A percentile compares a stretch with the other conserved stretches of the same genome.
Evolutionary conservation across 805 yeast species (phyloP).

Genomic region (Candida tibetensis): DNA sequence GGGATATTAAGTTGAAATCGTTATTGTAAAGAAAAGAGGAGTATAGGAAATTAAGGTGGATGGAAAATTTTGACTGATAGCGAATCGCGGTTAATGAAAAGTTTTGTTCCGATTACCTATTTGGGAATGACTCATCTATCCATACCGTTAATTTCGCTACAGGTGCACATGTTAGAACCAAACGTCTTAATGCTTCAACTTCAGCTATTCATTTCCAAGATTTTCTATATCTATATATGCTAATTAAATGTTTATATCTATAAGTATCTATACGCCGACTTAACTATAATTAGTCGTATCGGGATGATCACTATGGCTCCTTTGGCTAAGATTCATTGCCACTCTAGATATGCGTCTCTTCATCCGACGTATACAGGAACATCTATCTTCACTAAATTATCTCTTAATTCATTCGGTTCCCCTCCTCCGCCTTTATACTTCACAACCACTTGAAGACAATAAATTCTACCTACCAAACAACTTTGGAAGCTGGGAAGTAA

Average conservation of each 20-base stretch:
- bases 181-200: too few relatives aligned
- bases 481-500: slow-evolving; percentile 62
- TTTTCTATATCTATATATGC: too few relatives aligned
- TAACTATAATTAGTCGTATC: too few relatives aligned
- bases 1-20: background rate
- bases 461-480: slow-evolving; percentile 59
- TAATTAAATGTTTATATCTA: too few relatives aligned
- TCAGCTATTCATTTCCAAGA: too few relatives aligned
- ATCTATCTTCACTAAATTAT: slow-evolving; percentile 32
- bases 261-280: too few relatives aligned
- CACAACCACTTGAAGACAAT: slow-evolving; percentile 47
- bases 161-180: too few relatives aligned
- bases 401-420: slow-evolving; percentile 33
- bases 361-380: slow-evolving; percentile 37
- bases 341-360: too few relatives aligned
- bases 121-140: slow-evolving; percentile 24
- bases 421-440: slow-evolving; percentile 29
- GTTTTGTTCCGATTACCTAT: slow-evolving; percentile 19
- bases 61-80: slow-evolving; percentile 20
- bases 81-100: slow-evolving; percentile 34
- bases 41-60: slow-evolving; percentile 1
- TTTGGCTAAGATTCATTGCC: too few relatives aligned
- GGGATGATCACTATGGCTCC: too few relatives aligned
- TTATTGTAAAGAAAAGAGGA: background rate
- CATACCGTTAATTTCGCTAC: too few relatives aligned